Conservation (phyloP, 106 monocot species). For the Iris macrosiphon region DNA sequence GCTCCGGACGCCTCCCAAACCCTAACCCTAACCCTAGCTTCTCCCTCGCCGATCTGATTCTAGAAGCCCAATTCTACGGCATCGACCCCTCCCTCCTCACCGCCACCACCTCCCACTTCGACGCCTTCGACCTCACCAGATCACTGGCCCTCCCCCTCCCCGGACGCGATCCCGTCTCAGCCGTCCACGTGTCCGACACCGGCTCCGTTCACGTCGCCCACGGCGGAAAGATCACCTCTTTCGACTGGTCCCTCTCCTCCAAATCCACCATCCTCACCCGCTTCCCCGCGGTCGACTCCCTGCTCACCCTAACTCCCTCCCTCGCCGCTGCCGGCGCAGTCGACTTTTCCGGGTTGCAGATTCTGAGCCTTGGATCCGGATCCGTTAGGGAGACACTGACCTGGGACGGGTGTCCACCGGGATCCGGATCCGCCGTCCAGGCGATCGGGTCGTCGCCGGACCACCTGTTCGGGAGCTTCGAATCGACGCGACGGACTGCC, state of each 20-base stretch:
- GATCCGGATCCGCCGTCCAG: constrained; percentile 35
- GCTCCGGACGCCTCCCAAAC: constrained; percentile 21
- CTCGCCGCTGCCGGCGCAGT: constrained; percentile 34
- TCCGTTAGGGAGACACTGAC: constrained; percentile 20
- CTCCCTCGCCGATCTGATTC: constrained; percentile 1
- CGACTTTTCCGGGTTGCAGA: constrained; percentile 44
- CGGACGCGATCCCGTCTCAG: constrained; percentile 31
- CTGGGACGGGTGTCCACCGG: constrained; percentile 18
- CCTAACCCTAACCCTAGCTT: constrained; percentile 14
- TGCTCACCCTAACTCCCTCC: constrained; percentile 20
- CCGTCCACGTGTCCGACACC: constrained; percentile 10
- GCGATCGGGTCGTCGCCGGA: constrained; percentile 32
- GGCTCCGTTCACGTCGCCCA: constrained; percentile 8
- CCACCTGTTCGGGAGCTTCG: constrained; percentile 47
- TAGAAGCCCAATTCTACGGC: constrained; percentile 44
- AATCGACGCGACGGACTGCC: constrained; percentile 37
- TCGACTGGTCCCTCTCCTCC: constrained; percentile 32
- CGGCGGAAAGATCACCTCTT: constrained; percentile 52
- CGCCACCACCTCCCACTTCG: constrained; percentile 25
- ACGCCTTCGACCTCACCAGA: constrained; percentile 21
- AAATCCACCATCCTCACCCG: constrained; percentile 43
- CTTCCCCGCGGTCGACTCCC: constrained; percentile 51
- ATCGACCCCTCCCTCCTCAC: constrained; percentile 30
- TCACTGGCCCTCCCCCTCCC: constrained; percentile 44
- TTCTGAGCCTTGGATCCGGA: constrained; percentile 27